These are phyloP conservation scores for Harrya chromipes DNA, from an alignment of 768 basidiomycete species.

Conservation along the genomic window DNA sequence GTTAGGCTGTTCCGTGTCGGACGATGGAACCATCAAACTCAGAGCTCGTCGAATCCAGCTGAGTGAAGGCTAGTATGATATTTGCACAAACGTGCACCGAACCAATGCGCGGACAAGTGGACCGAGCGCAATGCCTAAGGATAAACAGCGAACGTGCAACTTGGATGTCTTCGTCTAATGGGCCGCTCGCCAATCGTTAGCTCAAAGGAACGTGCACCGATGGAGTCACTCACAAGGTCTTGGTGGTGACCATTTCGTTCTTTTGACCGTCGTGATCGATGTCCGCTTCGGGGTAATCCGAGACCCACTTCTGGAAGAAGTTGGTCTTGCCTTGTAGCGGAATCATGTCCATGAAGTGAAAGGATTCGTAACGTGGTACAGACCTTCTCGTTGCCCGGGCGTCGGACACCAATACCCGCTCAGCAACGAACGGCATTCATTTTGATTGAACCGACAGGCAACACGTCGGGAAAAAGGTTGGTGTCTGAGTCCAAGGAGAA, in stretches of 20 bases:
- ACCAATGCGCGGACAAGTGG: too few species aligned
- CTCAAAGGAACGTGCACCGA: background rate
- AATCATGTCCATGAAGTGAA: constrained; percentile 95
- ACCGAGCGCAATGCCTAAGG: constrained; percentile 1
- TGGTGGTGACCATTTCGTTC: constrained; percentile 20
- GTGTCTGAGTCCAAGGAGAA: too few species aligned
- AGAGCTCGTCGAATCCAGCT: too few species aligned
- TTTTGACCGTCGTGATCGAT: constrained; percentile 39
- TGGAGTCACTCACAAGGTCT: constrained; percentile 37
- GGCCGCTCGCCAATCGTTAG: constrained; percentile 23
- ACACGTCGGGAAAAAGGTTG: constrained; percentile 54
- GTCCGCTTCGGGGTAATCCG: constrained; percentile 72
- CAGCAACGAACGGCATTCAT: constrained; percentile 92
- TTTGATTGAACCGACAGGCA: constrained; percentile 83
- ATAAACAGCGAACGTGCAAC: constrained; percentile 3
- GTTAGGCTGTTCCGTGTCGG: too few species aligned
- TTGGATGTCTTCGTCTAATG: constrained; percentile 44
- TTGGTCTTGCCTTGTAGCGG: constrained; percentile 96
- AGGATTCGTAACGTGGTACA: constrained; percentile 78
- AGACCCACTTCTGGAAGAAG: constrained; percentile 95
- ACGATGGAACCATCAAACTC: too few species aligned
- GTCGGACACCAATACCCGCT: constrained; percentile 79
- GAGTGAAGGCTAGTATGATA: too few species aligned
- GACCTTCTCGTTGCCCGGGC: constrained; percentile 78
- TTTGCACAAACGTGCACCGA: too few species aligned